These are phyloP conservation scores for Psophocarpus tetragonolobus DNA, from an alignment of 306 rosid species.

Conservation along the genomic window DNA sequence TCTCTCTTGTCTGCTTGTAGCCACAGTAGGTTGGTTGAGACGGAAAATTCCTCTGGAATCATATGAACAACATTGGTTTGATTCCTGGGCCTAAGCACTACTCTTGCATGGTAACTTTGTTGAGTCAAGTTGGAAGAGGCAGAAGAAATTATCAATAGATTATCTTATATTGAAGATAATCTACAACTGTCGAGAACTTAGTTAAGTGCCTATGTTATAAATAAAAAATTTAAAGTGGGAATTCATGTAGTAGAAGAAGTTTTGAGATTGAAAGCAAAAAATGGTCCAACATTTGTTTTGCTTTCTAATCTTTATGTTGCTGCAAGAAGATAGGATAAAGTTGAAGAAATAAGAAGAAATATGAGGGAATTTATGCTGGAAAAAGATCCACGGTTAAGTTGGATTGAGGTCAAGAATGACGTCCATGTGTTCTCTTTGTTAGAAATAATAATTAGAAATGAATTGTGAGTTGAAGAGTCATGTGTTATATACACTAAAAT, in stretches of 20 bases:
- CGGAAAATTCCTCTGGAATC: slow-evolving; percentile 66
- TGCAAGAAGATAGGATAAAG: slow-evolving; percentile 62
- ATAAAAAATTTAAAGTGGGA: slow-evolving; percentile 67
- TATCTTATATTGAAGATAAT: slow-evolving; percentile 58
- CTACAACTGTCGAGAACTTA: slow-evolving; percentile 77
- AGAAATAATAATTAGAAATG: no score
- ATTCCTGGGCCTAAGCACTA: slow-evolving; percentile 80
- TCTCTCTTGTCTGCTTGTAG: slow-evolving; percentile 78
- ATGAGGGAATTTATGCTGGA: slow-evolving; percentile 49
- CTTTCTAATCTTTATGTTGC: slow-evolving; percentile 80
- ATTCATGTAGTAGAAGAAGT: slow-evolving; percentile 65
- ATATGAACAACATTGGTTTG: slow-evolving; percentile 56
- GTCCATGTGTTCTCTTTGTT: slow-evolving; percentile 64
- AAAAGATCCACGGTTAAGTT: slow-evolving; percentile 75
- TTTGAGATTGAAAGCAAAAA: slow-evolving; percentile 57
- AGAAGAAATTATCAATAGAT: slow-evolving; percentile 56
- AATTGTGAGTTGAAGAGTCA: no score
- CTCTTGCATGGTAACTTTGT: slow-evolving; percentile 80
- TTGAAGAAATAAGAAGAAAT: slow-evolving; percentile 64
- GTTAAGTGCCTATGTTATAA: slow-evolving; percentile 68
- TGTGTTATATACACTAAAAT: no score
- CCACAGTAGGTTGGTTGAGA: slow-evolving; percentile 56
- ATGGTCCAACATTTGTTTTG: slow-evolving; percentile 67
- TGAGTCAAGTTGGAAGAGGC: slow-evolving; percentile 78
- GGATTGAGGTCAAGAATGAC: slow-evolving; percentile 71